A percentile compares a stretch with the other conserved stretches of the same genome.
phyloP scores from a whole-genome alignment of 176 grass and related monocot genomes.

The Leersia perrieri region DNA sequence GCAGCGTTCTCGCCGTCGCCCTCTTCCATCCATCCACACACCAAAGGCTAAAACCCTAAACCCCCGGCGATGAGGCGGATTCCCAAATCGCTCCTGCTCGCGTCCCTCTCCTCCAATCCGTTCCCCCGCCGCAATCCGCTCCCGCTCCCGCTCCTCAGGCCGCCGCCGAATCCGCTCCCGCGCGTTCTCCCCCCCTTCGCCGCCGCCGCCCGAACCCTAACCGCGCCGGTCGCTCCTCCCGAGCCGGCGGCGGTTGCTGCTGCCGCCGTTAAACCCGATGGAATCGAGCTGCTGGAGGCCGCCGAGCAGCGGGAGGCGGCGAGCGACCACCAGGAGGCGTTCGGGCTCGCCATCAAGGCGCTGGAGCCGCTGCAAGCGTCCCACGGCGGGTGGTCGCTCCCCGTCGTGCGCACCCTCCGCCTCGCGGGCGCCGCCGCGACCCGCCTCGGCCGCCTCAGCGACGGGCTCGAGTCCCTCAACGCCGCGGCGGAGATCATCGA shows the following conservation, averaged over 20 bases:
- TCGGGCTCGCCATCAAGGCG: constrained; percentile 54
- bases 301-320: constrained; percentile 41
- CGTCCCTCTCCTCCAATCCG: constrained; percentile 36
- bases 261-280: constrained; percentile 23
- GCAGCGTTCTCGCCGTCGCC: neutral
- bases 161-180: neutral
- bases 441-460: constrained; percentile 41
- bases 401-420: constrained; percentile 56
- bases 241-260: constrained; percentile 18
- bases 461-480: constrained; percentile 63
- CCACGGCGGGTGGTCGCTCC: constrained; percentile 70
- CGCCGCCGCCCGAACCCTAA: constrained; percentile 37
- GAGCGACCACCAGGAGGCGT: constrained; percentile 43
- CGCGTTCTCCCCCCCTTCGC: constrained; percentile 38
- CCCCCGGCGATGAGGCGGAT: constrained; percentile 50
- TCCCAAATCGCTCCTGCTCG: constrained; percentile 29
- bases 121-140: constrained; percentile 25
- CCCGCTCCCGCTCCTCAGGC: neutral
- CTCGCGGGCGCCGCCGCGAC: constrained; percentile 53
- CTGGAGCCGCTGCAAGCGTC: constrained; percentile 52
- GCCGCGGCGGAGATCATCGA: constrained; percentile 55
- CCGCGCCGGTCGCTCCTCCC: neutral
- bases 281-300: constrained; percentile 34
- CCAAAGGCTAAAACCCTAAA: constrained; percentile 29
- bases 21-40: neutral